These are phyloP conservation scores for Begonia fuchsioides DNA, from an alignment of 306 rosid genomes.

Conservation along the genomic window DNA sequence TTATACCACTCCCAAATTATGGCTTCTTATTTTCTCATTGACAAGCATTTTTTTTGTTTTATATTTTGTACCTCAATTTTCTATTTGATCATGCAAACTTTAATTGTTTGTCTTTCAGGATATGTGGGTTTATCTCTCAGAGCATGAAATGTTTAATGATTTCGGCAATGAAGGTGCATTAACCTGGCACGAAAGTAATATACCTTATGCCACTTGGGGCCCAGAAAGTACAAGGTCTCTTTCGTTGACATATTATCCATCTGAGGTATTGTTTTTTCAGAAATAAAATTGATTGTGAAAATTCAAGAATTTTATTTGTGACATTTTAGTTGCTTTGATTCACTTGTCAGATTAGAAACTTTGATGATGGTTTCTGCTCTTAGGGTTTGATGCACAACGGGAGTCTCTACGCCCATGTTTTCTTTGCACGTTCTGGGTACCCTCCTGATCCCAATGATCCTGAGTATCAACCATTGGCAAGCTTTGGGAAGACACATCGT, in stretches of 20 bases:
- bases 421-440: slow-evolving; percentile 79
- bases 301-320: too few relatives aligned
- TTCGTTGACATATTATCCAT: slow-evolving; percentile 44
- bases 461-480: slow-evolving; percentile 60
- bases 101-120: slow-evolving; percentile 36
- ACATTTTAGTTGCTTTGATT: neutral
- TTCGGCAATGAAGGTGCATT: slow-evolving; percentile 60
- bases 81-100: neutral
- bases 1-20: too few relatives aligned
- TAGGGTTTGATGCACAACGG: slow-evolving; percentile 76
- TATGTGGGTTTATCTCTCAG: slow-evolving; percentile 87
- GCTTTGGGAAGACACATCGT: slow-evolving; percentile 69
- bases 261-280: slow-evolving; percentile 44
- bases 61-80: slow-evolving; percentile 1
- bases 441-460: slow-evolving; percentile 86
- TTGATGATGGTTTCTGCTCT: slow-evolving; percentile 7
- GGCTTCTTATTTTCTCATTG: too few relatives aligned
- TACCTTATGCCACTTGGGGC: slow-evolving; percentile 76
- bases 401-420: slow-evolving; percentile 66
- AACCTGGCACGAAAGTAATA: slow-evolving; percentile 81
- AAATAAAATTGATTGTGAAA: neutral
- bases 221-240: slow-evolving; percentile 47
- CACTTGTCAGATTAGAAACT: slow-evolving; percentile 2
- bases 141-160: slow-evolving; percentile 61
- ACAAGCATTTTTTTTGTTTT: slow-evolving; percentile 2